phyloP scores from a whole-genome alignment of 2,329 filamentous ascomycete species.

The Aspergillus sp. region DNA sequence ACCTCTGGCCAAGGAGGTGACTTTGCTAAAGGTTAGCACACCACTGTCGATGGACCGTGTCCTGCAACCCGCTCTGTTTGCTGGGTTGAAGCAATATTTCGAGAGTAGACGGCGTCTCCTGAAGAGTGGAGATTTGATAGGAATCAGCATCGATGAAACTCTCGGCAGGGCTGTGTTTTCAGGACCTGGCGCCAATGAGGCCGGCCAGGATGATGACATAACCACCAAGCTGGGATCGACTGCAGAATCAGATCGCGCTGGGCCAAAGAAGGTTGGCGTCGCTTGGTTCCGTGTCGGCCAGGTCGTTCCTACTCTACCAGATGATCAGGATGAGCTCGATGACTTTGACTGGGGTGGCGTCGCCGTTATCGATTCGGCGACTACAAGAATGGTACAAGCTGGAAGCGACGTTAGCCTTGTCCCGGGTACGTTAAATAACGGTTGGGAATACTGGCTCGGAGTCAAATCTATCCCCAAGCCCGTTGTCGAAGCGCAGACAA shows the following conservation, averaged over 20 bases:
- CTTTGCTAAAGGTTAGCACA: slow-evolving; percentile 84
- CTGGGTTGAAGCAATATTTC: slow-evolving; percentile 86
- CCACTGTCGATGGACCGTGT: slow-evolving; percentile 84
- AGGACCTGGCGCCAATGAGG: slow-evolving; percentile 57
- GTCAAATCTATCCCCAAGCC: slow-evolving; percentile 66
- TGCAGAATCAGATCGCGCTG: slow-evolving; percentile 28
- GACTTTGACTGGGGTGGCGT: slow-evolving; percentile 83
- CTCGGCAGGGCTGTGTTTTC: slow-evolving; percentile 83
- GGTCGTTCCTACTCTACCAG: slow-evolving; percentile 56
- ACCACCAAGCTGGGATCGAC: slow-evolving; percentile 46
- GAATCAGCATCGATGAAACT: slow-evolving; percentile 83
- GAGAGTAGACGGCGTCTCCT: slow-evolving; percentile 80
- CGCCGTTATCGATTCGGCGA: slow-evolving; percentile 81
- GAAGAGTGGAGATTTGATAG: slow-evolving; percentile 84
- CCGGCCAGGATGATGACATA: slow-evolving; percentile 74
- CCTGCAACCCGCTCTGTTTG: slow-evolving; percentile 83
- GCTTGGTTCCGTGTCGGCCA: slow-evolving; percentile 94
- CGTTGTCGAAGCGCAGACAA: slow-evolving; percentile 35
- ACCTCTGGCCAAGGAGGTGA: slow-evolving; percentile 75
- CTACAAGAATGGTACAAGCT: slow-evolving; percentile 88
- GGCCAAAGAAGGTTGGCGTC: slow-evolving; percentile 61
- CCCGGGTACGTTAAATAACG: slow-evolving; percentile 74
- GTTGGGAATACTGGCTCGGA: slow-evolving; percentile 90
- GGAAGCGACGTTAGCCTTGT: slow-evolving; percentile 83
- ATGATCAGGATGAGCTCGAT: slow-evolving; percentile 62